Conservation (phyloP, 2,329 filamentous ascomycete species). For the Aspergillus ruber region DNA sequence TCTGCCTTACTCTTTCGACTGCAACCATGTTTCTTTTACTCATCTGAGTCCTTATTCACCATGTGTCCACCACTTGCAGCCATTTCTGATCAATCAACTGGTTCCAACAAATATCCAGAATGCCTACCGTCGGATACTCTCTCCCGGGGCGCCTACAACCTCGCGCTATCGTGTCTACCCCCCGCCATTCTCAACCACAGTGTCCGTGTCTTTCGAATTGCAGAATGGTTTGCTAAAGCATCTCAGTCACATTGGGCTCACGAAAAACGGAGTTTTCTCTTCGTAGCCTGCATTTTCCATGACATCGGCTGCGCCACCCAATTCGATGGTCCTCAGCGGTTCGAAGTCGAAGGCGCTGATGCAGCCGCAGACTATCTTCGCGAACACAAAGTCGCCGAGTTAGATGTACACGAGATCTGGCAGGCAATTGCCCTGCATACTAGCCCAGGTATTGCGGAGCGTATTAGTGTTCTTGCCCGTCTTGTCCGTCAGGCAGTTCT, state of each 20-base stretch:
- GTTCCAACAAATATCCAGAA: neutral
- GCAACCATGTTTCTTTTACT: neutral
- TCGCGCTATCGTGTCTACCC: conserved; percentile 14
- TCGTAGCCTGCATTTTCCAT: conserved; percentile 29
- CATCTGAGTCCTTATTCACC: neutral
- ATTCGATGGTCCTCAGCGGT: conserved; percentile 32
- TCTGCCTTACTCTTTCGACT: neutral
- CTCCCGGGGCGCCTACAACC: conserved; percentile 5
- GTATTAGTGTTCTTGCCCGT: conserved; percentile 33
- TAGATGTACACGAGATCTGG: conserved; percentile 38
- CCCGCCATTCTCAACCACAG: conserved; percentile 20
- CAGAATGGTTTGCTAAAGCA: conserved; percentile 14
- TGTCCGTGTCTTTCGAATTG: conserved; percentile 18
- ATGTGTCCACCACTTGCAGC: neutral
- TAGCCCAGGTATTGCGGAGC: conserved; percentile 39
- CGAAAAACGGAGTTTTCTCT: conserved; percentile 15
- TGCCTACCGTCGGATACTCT: conserved; percentile 1
- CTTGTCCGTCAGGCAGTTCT: conserved; percentile 33
- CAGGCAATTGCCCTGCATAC: conserved; percentile 42
- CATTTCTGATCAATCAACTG: neutral
- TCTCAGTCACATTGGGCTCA: conserved; percentile 10
- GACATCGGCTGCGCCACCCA: conserved; percentile 24
- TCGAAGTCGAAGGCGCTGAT: conserved; percentile 43
- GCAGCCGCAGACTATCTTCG: conserved; percentile 31
- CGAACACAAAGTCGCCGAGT: conserved; percentile 13